Evolutionary conservation across 305 asterid genomes (phyloP).

Genomic region (Solanum hybrid): DNA sequence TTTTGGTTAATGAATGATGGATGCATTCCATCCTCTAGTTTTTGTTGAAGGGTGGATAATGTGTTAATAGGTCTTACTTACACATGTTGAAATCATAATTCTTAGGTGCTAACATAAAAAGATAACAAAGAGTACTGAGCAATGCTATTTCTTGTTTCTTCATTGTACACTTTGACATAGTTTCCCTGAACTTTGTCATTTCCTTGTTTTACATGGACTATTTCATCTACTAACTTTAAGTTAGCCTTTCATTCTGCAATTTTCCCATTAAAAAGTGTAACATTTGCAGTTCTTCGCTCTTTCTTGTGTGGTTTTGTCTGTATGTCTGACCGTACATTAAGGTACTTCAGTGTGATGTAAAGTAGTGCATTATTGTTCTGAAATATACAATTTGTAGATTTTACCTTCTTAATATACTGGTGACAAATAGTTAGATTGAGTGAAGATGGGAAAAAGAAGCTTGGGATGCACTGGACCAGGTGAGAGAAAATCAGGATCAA

Average conservation of each 20-base stretch:
- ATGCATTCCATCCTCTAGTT: neutral
- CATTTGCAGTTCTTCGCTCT: neutral
- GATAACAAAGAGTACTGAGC: neutral
- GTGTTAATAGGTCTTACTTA: neutral
- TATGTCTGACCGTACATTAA: neutral
- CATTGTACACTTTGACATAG: neutral
- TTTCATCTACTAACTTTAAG: neutral
- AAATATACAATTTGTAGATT: neutral
- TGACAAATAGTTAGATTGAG: neutral
- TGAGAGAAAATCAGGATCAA: neutral
- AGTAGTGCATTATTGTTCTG: neutral
- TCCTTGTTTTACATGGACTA: neutral
- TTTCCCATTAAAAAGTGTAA: neutral
- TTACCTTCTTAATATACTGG: neutral
- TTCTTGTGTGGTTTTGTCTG: neutral
- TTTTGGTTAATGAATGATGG: neutral
- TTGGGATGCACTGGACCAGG: neutral
- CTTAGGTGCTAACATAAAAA: neutral
- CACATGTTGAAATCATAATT: neutral
- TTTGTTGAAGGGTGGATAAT: neutral
- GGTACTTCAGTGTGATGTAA: neutral
- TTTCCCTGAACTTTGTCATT: neutral
- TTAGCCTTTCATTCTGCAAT: neutral
- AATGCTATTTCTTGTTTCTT: neutral
- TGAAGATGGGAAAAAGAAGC: neutral